phyloP scores from a whole-genome alignment of 371 early-diverging fungal species.

The Thermomucor indicae-seudaticae region DNA sequence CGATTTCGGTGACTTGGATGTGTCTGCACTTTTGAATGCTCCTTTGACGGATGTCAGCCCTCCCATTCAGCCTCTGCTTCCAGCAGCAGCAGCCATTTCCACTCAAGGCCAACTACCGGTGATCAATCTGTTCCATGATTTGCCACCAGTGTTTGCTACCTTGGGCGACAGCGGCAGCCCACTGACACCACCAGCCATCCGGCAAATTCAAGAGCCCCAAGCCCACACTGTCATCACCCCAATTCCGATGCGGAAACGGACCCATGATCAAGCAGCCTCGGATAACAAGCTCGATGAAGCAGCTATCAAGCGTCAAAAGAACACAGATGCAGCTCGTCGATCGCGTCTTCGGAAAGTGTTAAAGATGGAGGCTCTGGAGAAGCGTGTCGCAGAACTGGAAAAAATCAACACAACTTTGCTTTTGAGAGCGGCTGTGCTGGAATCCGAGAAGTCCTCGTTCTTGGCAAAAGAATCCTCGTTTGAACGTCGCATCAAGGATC shows the following conservation, averaged over 20 bases:
- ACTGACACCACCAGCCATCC: neutral
- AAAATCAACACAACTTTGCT: conserved; percentile 57
- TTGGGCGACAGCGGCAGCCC: neutral
- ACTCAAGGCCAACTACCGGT: no score
- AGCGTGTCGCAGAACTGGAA: conserved; percentile 67
- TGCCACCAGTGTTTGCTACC: no score
- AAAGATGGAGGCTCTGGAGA: conserved; percentile 76
- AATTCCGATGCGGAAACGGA: conserved; percentile 5
- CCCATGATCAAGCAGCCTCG: neutral
- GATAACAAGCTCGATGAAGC: conserved; percentile 52
- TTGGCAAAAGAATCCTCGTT: conserved; percentile 56
- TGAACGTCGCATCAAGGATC: conserved; percentile 50
- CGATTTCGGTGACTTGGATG: conserved; percentile 9
- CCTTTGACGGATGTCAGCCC: conserved; percentile 9
- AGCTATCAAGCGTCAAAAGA: conserved; percentile 72
- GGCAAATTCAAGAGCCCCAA: conserved; percentile 3
- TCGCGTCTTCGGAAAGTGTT: conserved; percentile 79
- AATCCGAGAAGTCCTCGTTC: conserved; percentile 55
- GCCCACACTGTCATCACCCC: conserved; percentile 11
- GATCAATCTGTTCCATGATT: no score
- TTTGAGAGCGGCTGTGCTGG: conserved; percentile 62
- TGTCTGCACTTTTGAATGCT: conserved; percentile 11
- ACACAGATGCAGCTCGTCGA: conserved; percentile 90
- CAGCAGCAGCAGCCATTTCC: no score
- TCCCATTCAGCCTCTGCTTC: neutral